Conservation (phyloP, 495 filamentous ascomycete genomes). For the Cercophora newfieldiana region DNA sequence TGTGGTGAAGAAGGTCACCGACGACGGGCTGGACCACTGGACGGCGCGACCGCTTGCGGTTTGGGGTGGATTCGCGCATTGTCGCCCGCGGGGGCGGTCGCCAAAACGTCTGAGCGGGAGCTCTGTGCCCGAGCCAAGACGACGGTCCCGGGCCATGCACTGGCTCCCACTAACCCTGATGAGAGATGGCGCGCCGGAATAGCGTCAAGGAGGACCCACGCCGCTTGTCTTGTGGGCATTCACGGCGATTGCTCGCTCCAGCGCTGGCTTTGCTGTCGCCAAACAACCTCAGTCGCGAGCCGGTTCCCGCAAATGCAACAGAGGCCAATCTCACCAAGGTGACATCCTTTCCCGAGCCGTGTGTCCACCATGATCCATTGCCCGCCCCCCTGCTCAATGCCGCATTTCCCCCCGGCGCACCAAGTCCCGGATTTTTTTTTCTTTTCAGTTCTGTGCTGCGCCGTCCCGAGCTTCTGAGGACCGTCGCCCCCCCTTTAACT, state of each 20-base stretch:
- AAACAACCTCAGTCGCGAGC: background rate
- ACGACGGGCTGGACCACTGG: conserved; percentile 3
- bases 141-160: background rate
- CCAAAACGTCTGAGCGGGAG: conserved; percentile 14
- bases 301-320: background rate
- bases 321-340: background rate
- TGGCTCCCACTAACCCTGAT: background rate
- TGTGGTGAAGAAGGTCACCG: background rate
- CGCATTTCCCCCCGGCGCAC: background rate
- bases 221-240: no score
- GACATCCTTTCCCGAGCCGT: conserved; percentile 6
- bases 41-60: background rate
- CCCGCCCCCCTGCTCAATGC: background rate
- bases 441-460: background rate
- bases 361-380: background rate
- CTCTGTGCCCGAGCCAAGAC: conserved; percentile 11
- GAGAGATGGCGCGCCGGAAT: background rate
- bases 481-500: background rate
- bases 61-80: background rate
- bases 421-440: conserved; percentile 1
- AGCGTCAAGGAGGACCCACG: background rate
- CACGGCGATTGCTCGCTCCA: no score
- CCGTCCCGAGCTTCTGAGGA: background rate
- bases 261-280: no score
- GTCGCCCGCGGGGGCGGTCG: background rate